A percentile compares a stretch with the other conserved stretches of the same genome.
These are phyloP conservation scores for Russula vinacea DNA, from an alignment of 768 basidiomycete genomes.

Conservation along the genomic window DNA sequence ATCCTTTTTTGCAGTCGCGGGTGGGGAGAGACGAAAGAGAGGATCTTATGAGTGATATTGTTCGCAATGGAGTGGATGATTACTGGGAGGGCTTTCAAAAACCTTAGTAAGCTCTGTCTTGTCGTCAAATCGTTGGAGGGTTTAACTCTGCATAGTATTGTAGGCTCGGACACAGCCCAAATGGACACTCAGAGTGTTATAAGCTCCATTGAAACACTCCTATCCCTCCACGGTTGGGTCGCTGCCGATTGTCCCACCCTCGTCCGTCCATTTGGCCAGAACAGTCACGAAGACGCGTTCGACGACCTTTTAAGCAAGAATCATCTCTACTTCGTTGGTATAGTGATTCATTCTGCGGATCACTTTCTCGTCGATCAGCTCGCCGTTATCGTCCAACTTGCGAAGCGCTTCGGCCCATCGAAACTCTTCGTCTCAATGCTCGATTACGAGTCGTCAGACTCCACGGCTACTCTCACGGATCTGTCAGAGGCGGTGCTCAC, in stretches of 20 bases:
- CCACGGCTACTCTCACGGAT: slow-evolving; percentile 91
- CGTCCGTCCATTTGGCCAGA: slow-evolving; percentile 90
- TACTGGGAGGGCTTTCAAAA: slow-evolving; percentile 92
- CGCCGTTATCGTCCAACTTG: slow-evolving; percentile 95
- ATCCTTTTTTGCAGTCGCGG: slow-evolving; percentile 83
- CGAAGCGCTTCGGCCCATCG: slow-evolving; percentile 80
- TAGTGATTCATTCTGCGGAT: slow-evolving; percentile 96
- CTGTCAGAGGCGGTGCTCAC: slow-evolving; percentile 94
- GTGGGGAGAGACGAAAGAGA: slow-evolving; percentile 82
- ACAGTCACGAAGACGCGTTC: slow-evolving; percentile 80
- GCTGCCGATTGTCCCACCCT: slow-evolving; percentile 93
- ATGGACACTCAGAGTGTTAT: slow-evolving; percentile 89
- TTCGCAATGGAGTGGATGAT: slow-evolving; percentile 74
- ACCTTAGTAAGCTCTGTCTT: slow-evolving; percentile 66
- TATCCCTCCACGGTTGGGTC: slow-evolving; percentile 98
- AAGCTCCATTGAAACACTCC: slow-evolving; percentile 84
- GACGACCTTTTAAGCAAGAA: slow-evolving; percentile 82
- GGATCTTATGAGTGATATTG: slow-evolving; percentile 74
- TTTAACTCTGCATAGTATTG: slow-evolving; percentile 51
- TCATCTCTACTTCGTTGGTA: slow-evolving; percentile 89
- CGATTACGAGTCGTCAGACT: slow-evolving; percentile 93
- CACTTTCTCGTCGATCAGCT: slow-evolving; percentile 99
- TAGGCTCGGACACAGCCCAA: slow-evolving; percentile 76
- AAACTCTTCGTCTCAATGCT: slow-evolving; percentile 98
- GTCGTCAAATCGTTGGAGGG: background rate